phyloP scores from a whole-genome alignment of 257 asterid genomes.

The Rauvolfia tetraphylla region DNA sequence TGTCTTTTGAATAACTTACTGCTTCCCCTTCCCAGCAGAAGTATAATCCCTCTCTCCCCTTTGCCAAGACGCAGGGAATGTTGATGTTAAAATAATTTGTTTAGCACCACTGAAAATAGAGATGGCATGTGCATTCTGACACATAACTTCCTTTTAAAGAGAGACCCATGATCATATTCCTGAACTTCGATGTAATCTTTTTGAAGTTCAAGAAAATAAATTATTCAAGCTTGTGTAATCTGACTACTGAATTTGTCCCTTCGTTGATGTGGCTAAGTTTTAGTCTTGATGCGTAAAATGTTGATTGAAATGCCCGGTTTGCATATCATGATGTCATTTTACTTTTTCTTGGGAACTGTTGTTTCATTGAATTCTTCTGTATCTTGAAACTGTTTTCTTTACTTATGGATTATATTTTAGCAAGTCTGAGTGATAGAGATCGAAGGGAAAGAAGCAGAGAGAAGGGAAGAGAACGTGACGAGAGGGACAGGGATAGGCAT shows the following conservation, averaged over 20 bases:
- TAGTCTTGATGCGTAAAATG: too few relatives aligned
- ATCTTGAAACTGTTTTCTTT: slow-evolving; percentile 1
- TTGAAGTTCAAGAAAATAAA: neutral
- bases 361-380: neutral
- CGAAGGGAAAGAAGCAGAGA: slow-evolving; percentile 65
- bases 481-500: slow-evolving; percentile 65
- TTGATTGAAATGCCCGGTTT: neutral
- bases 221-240: neutral
- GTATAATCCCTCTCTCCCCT: neutral
- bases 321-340: neutral
- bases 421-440: slow-evolving; percentile 55
- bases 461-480: slow-evolving; percentile 66
- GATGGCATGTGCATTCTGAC: neutral
- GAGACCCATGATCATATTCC: neutral
- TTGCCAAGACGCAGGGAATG: neutral
- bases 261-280: neutral
- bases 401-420: slow-evolving; percentile 5
- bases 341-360: neutral
- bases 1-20: neutral
- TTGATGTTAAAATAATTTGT: too few relatives aligned
- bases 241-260: neutral
- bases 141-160: neutral
- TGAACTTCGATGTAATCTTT: neutral
- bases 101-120: too few relatives aligned
- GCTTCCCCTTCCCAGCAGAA: neutral